Evolutionary conservation across 371 early-diverging fungal species (phyloP), one percentile per base, ranked within the genome.

Genomic region (Syncephalastrum monosporum): DNA sequence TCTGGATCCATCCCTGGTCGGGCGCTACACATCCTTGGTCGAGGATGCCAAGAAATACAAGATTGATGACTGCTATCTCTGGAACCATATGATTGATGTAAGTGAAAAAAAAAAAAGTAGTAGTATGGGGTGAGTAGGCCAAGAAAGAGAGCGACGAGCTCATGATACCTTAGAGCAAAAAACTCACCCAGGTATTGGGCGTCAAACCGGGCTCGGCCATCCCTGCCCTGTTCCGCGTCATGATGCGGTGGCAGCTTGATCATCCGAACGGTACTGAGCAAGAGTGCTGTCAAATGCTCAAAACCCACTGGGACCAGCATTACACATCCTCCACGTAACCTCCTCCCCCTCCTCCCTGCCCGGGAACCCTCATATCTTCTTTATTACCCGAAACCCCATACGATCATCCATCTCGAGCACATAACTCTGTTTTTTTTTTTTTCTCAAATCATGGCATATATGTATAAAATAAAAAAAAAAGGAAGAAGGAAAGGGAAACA

Each of bases 191-290:
- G 19, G 25, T 88, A 3, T 66, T 91, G 17, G 81, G 82, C 5
- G 74, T 91, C 29, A 74, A 67, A 50, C 87, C 88, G 5, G 91
- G 94, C 1, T 88, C 88, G 14, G 56, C 49, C 2, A 73, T 93
- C 13, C 77, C 74, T 49, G 58, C 56, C 16, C 63, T 85, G 27
- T 64, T 92, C 12, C 64, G 75, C 8, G 53, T 63, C 3, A 71
- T 91, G 51, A 87, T 93, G 81, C 77, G 68, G 29, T 93, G 90
- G 90, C 93, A 93, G 70, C 67, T 93, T 42, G 79, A 71, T 1
- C 55, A 88, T 71, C 87, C 88, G 5, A 51, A 69, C 3, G 90
- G 86, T 1, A 80, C 85, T 7, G 65, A 50, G 38, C 82, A 77
- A 14, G 81, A 88, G 47, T 88, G 90, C 53, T 61, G 59, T 59